Conservation (phyloP, 805 yeast species). For the Wickerhamomyces rabaulensis region DNA sequence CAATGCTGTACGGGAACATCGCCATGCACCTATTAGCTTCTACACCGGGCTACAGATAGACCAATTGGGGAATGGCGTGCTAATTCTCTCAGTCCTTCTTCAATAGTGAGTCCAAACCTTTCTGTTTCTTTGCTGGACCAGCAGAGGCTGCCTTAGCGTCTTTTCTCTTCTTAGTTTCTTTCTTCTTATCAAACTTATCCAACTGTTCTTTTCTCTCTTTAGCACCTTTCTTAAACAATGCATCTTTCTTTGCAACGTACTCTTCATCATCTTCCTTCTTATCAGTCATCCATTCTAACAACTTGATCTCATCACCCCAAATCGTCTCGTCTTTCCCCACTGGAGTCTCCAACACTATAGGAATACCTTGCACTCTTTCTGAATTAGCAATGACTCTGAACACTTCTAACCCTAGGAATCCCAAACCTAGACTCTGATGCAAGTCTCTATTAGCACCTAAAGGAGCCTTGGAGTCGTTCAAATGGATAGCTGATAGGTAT, state of each 20-base stretch:
- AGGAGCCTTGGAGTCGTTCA: constrained; percentile 95
- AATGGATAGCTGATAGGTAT: constrained; percentile 74
- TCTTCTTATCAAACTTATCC: constrained; percentile 57
- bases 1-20: no score
- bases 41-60: no score
- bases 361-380: constrained; percentile 54
- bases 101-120: not conserved
- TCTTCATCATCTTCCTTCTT: constrained; percentile 49
- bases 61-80: no score
- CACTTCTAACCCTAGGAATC: constrained; percentile 82
- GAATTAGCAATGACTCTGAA: constrained; percentile 76
- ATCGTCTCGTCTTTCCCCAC: constrained; percentile 55
- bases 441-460: constrained; percentile 84
- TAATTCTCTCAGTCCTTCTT: not conserved
- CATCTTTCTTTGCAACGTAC: constrained; percentile 40
- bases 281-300: constrained; percentile 77
- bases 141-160: constrained; percentile 3
- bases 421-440: constrained; percentile 85
- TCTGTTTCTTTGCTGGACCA: not conserved
- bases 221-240: constrained; percentile 55
- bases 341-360: constrained; percentile 88
- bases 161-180: constrained; percentile 26
- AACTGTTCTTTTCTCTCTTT: constrained; percentile 66
- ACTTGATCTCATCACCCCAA: constrained; percentile 78
- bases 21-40: no score